Evolutionary conservation across 2,329 filamentous ascomycete genomes (phyloP), one percentile per base, ranked within the genome.

Genomic region (Teratosphaeria destructans): DNA sequence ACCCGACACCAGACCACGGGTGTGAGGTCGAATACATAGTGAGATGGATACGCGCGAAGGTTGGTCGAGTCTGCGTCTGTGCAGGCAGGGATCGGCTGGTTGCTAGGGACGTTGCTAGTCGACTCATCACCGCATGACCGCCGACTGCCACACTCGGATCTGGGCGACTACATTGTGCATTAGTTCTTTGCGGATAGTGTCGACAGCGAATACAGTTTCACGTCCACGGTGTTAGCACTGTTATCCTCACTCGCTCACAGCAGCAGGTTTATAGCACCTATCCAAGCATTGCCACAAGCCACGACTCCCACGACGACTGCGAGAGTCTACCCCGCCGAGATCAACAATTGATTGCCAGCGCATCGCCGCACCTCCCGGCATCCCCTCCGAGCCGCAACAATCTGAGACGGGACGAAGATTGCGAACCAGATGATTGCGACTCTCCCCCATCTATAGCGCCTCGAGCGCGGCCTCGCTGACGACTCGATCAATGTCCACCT

Each of bases 401-500:
- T 19, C 5, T 49, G 5, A 19, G 43, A 49, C 43, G 43, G 19
- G 19, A 19, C 16, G 43, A 49, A 23, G 1, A 49, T 23, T 23
- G 43, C 23, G 43, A 19, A 26, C 43, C 43, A 49, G 43, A 49
- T 49, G 43, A 23, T 49, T 11, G 43, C 43, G 43, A 49, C 43
- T 49, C 19, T 6, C 7, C 5, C 43, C 2, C n/a, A 8, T 6
- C n/a, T 19, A 49, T 49, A 49, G 43, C 43, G 43, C 43, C 19
- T 49, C 5, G 16, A 49, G 43, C 43, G 43, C 43, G 16, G n/a
- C 16, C 43, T 49, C 43, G n/a, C 43, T 49, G n/a, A 19, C 19
- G 19, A 49, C 8, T 23, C 43, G 43, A 49, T 19, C 43, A 23
- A 49, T 49, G 43, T 49, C 43, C 43, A 61, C 64, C 47, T 62